Evolutionary conservation across 306 rosid species (phyloP).

Genomic region (Urtica urens): DNA sequence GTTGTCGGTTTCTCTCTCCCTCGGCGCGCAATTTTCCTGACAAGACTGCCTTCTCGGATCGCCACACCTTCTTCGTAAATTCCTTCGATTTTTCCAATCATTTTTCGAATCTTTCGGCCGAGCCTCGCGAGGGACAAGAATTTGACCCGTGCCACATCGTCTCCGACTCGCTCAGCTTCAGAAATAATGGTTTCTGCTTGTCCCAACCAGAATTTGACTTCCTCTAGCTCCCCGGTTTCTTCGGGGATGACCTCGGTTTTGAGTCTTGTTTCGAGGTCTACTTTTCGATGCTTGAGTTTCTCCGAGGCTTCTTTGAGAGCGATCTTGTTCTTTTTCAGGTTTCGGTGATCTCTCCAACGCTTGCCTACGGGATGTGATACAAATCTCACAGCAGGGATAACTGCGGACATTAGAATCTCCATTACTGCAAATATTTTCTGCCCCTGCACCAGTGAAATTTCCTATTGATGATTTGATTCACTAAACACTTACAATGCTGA

Average conservation of each 20-base stretch:
- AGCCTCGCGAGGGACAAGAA: background rate
- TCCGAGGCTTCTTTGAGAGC: background rate
- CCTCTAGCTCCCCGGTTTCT: background rate
- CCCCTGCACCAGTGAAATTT: background rate
- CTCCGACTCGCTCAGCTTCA: background rate
- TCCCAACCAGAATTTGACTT: slow-evolving; percentile 10
- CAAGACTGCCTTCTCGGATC: background rate
- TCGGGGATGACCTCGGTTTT: background rate
- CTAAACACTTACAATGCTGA: no score
- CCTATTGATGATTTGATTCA: no score
- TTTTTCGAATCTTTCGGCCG: background rate
- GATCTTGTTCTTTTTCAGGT: background rate
- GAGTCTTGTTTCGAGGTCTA: slow-evolving; percentile 6
- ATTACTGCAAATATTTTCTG: no score
- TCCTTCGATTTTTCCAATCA: slow-evolving; percentile 1
- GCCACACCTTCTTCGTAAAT: slow-evolving; percentile 1
- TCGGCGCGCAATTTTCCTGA: background rate
- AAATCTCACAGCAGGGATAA: background rate
- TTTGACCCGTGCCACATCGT: no score
- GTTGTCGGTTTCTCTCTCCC: background rate
- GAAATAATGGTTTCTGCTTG: background rate
- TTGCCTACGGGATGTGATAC: background rate
- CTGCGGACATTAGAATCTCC: slow-evolving; percentile 9
- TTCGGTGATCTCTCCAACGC: slow-evolving; percentile 5
- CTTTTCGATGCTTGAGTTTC: background rate